phyloP scores from a whole-genome alignment of 257 asterid species.

The Nicotiana tomentosiformis region DNA sequence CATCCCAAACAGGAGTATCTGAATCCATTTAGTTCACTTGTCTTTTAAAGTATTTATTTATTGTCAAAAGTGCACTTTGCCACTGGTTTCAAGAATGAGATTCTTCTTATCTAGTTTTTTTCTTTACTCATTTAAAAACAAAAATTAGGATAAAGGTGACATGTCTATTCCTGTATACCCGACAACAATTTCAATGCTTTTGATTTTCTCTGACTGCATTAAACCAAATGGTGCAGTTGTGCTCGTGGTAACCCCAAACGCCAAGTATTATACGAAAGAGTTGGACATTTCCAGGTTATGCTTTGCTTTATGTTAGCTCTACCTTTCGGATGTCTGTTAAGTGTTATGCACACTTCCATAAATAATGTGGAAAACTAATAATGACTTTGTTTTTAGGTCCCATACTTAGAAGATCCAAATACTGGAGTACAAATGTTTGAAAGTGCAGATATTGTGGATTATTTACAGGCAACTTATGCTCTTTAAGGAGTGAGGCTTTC shows the following conservation, averaged over 20 bases:
- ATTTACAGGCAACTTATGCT: slow-evolving; percentile 72
- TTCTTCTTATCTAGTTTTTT: neutral
- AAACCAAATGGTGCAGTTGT: slow-evolving; percentile 46
- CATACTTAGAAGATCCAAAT: slow-evolving; percentile 91
- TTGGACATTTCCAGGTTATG: slow-evolving; percentile 81
- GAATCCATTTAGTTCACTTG: slow-evolving; percentile 1
- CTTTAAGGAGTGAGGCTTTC: slow-evolving; percentile 24
- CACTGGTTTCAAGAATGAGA: neutral
- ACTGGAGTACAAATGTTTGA: slow-evolving; percentile 90
- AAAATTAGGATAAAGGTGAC: neutral
- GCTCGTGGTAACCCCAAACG: slow-evolving; percentile 96
- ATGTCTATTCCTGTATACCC: neutral
- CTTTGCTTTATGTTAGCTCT: neutral
- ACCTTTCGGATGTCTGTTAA: neutral
- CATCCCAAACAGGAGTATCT: neutral
- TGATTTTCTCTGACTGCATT: neutral
- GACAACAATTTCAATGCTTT: neutral
- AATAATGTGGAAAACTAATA: neutral
- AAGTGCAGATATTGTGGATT: slow-evolving; percentile 88
- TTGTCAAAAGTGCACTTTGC: neutral
- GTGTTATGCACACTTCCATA: neutral
- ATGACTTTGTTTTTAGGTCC: slow-evolving; percentile 44
- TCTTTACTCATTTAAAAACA: neutral
- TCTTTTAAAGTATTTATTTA: neutral
- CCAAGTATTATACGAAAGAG: slow-evolving; percentile 50